These are phyloP conservation scores for Triticum monococcum DNA, from an alignment of 176 grass and related monocot species.

Conservation along the genomic window DNA sequence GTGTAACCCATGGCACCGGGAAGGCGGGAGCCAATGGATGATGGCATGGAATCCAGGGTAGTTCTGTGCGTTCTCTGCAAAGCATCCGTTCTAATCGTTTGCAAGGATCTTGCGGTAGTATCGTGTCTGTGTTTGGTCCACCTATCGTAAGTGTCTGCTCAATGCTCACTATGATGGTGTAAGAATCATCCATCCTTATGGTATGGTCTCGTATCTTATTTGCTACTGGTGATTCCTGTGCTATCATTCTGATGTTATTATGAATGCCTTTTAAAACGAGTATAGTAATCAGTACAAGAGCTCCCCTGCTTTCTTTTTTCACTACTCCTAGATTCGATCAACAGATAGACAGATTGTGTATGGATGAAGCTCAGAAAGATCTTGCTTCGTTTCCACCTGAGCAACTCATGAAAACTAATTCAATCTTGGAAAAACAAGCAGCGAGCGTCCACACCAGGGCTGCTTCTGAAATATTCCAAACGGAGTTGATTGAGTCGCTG, in stretches of 20 bases:
- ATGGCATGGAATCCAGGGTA: constrained; percentile 1
- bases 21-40: not conserved
- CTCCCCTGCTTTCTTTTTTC: constrained; percentile 60
- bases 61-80: not conserved
- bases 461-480: constrained; percentile 72
- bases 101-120: too few relatives aligned
- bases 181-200: too few relatives aligned
- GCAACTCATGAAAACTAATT: constrained; percentile 64
- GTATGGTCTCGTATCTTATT: too few relatives aligned
- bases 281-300: too few relatives aligned
- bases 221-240: too few relatives aligned
- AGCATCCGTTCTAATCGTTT: not conserved
- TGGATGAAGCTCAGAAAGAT: constrained; percentile 65
- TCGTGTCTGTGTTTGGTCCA: too few relatives aligned
- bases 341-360: constrained; percentile 47
- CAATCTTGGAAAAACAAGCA: constrained; percentile 78
- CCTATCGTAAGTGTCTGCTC: too few relatives aligned
- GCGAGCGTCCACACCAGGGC: constrained; percentile 59
- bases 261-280: too few relatives aligned
- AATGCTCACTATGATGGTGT: too few relatives aligned
- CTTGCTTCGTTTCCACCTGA: constrained; percentile 40
- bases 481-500: constrained; percentile 73
- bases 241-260: too few relatives aligned
- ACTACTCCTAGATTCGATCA: constrained; percentile 54
- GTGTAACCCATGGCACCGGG: not conserved